A percentile compares a stretch with the other conserved stretches of the same genome.
Evolutionary conservation across 768 basidiomycete species (phyloP).

Genomic region (Pleurotus ostreatus): DNA sequence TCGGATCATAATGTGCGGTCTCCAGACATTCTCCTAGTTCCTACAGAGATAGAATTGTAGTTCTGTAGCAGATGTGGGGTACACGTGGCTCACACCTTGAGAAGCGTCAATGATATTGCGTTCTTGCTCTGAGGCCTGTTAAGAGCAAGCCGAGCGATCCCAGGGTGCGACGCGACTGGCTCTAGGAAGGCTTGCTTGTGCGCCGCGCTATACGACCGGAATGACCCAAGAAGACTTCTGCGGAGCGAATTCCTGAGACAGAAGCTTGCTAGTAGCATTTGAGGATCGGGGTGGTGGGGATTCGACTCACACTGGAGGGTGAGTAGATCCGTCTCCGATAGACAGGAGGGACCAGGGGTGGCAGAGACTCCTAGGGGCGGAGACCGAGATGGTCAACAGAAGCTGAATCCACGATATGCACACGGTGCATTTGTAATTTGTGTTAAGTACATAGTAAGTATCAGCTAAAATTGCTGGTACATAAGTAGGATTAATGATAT

Average conservation of each 20-base stretch:
- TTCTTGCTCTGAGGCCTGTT: conserved; percentile 84
- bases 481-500: too few species aligned
- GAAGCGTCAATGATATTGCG: conserved; percentile 73
- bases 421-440: too few species aligned
- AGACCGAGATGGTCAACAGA: too few species aligned
- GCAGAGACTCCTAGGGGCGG: too few species aligned
- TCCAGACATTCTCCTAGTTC: conserved; percentile 71
- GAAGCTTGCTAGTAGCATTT: not conserved
- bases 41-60: conserved; percentile 27
- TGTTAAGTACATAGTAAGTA: too few species aligned
- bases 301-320: too few species aligned
- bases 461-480: too few species aligned
- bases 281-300: not conserved
- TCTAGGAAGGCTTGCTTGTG: conserved; percentile 44
- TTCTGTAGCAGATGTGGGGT: too few species aligned
- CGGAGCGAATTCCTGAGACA: not conserved
- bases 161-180: conserved; percentile 49
- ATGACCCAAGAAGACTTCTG: not conserved
- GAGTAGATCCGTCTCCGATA: too few species aligned
- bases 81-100: conserved; percentile 44
- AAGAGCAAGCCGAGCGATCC: conserved; percentile 70
- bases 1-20: conserved; percentile 60
- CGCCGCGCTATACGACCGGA: not conserved
- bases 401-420: too few species aligned
- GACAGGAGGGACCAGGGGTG: too few species aligned